Base-by-base conservation (phyloP, 192 early-diverging fungal species). In the Umbelopsis isabellina region DNA sequence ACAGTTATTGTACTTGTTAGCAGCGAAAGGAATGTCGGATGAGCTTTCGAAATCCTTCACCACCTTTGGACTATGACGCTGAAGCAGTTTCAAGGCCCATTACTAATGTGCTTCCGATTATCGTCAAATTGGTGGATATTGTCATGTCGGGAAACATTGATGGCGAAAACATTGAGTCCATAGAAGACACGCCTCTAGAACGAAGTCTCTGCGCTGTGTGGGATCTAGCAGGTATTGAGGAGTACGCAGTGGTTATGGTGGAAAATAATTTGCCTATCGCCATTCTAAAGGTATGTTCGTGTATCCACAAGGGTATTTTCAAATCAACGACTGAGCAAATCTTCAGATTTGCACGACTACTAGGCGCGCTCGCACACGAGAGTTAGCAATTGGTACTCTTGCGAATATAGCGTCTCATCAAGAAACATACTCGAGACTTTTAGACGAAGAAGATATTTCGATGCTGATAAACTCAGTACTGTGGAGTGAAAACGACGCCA, bases 391-490 rank as follows among this genome's bases (percentile, higher is more conserved):
- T 46, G 79, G 79, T 6, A 53, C 69, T 8, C 49, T 81, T 2
- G 79, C 79, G 3, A 81, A 81, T 45, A 46, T 81, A 16, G 75
- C 79, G 23, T 81, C 69, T 58, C 72, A 78, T 37, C 67, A 61
- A 64, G 79, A 77, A 13, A 67, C 20, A 16, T 67, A 72, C 3
- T 27, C 71, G 16, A 50, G 61, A 20, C 20, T 81, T 13, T 13
- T 71, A 4, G 64, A 77, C 8, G 76, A 81, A 48, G 65, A 53
- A 46, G 79, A 81, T 65, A 18, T 81, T 0, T 25, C 70, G 6
- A 72, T 47, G 50, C 23, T 80, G 13, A 52, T 77, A 20, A 50
- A 61, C 18, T 66, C 69, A 11, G 30, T 74, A 21, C 65, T 79
- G 16, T 69, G 69, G 69, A 46, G 71, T 49, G 72, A 74, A 13